Evolutionary conservation across 2,329 filamentous ascomycete genomes (phyloP), one percentile per base, ranked within the genome.

Genomic region (Byssoonygena ceratinophila): DNA sequence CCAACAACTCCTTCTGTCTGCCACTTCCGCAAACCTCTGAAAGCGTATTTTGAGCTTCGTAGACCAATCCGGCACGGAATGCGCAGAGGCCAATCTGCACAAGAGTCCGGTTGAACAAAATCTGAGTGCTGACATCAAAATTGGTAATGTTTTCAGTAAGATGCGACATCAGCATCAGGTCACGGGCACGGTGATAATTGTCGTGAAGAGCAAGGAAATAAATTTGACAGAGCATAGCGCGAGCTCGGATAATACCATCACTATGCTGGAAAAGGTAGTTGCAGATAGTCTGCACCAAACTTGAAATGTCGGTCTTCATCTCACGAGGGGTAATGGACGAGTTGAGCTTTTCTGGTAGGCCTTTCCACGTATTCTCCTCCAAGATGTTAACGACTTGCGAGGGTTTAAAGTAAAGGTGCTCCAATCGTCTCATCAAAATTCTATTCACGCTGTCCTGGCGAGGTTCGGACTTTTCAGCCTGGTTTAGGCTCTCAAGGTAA

Each of bases 151-250:
- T 94, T 76, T 98, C 92, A 68, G 96, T 91, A 67, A 98, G 76
- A 75, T 98, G 92, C 16, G 92, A 98, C 89, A 98, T 98, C 70
- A 98, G 82, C 84, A 97, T 94, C 85, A 98, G 91, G 71, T 98
- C 94, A 60, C 92, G 87, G 64, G 92, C 86, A 73, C 86, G 88
- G 80, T 95, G 97, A 79, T 97, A 98, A 64, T 95, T 84, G 72
- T 96, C 90, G 72, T 98, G 92, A 50, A 98, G 80, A 47, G 92
- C 92, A 61, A 96, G 79, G 82, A 95, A 95, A 77, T 98, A 98
- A 58, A 98, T 92, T 73, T 97, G 89, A 77, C 88, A 96, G 57
- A 98, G 79, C 90, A 98, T 97, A 43, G 92, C 91, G 55, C 92
- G 84, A 55, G 91, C 94, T 59, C 91, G 85, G 65, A 96, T 90